Conservation (phyloP, 1,139 yeast species). For the Torulaspora pretoriensis region DNA sequence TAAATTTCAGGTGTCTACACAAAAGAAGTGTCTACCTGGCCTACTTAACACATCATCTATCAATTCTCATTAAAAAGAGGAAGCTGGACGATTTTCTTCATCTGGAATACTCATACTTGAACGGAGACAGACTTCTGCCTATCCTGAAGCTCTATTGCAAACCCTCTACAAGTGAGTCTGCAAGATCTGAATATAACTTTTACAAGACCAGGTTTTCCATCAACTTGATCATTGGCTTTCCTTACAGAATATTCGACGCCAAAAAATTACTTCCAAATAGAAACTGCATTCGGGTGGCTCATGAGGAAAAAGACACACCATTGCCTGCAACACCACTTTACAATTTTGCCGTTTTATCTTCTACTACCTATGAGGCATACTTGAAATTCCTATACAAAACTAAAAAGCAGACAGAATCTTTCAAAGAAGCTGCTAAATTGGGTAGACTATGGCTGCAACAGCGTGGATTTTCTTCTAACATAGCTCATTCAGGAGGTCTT, state of each 20-base stretch:
- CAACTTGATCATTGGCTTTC: conserved; percentile 69
- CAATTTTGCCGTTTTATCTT: conserved; percentile 72
- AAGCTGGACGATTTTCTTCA: conserved; percentile 45
- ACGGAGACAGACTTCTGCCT: conserved; percentile 66
- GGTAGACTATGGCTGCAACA: conserved; percentile 90
- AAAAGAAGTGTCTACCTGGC: conserved; percentile 87
- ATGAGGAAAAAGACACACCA: conserved; percentile 47
- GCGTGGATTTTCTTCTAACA: conserved; percentile 66
- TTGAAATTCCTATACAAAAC: conserved; percentile 71
- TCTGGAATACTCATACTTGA: conserved; percentile 58
- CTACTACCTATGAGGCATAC: conserved; percentile 63
- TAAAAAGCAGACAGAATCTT: conserved; percentile 74
- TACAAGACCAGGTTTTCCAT: conserved; percentile 67
- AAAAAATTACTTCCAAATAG: conserved; percentile 75
- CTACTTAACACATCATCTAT: conserved; percentile 62
- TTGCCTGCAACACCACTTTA: conserved; percentile 63
- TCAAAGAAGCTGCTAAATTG: conserved; percentile 79
- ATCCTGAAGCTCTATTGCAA: conserved; percentile 49
- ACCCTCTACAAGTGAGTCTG: conserved; percentile 21
- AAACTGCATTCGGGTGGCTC: conserved; percentile 71
- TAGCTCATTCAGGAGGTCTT: conserved; percentile 44
- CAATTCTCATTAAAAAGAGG: conserved; percentile 50
- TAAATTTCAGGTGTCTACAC: conserved; percentile 84
- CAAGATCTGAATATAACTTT: conserved; percentile 46
- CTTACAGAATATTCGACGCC: conserved; percentile 63